Evolutionary conservation across 1,139 yeast genomes (phyloP).

Genomic region (Eremothecium cymbalariae): DNA sequence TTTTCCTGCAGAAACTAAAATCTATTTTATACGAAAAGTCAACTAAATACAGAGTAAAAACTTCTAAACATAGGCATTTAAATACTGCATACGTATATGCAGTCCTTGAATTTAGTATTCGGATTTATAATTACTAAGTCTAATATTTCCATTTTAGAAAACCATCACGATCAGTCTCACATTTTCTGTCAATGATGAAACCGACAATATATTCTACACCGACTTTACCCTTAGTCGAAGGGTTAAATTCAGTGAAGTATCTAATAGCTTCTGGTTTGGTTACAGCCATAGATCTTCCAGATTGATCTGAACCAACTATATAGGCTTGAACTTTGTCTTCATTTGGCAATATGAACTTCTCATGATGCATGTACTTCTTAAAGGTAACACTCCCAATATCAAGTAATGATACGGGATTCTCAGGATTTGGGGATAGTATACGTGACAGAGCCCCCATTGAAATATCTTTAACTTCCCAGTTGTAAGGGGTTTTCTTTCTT

Average conservation of each 20-base stretch:
- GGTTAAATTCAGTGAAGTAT: slow-evolving; percentile 42
- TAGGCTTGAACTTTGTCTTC: slow-evolving; percentile 41
- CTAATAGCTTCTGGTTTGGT: slow-evolving; percentile 57
- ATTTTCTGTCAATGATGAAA: slow-evolving; percentile 25
- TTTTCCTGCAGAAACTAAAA: no score
- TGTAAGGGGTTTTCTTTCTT: slow-evolving; percentile 50
- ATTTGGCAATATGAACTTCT: slow-evolving; percentile 68
- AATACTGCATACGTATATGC: no score
- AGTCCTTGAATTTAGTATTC: no score
- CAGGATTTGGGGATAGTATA: slow-evolving; percentile 24
- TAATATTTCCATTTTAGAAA: slow-evolving; percentile 13
- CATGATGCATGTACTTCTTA: slow-evolving; percentile 46
- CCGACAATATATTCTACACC: slow-evolving; percentile 44
- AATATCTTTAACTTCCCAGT: slow-evolving; percentile 34
- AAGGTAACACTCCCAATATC: slow-evolving; percentile 23
- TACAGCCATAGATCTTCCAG: slow-evolving; percentile 56
- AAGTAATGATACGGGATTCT: slow-evolving; percentile 21
- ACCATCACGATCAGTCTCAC: slow-evolving; percentile 13
- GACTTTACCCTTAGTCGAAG: slow-evolving; percentile 43
- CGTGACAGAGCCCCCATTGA: slow-evolving; percentile 23
- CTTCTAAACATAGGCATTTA: no score
- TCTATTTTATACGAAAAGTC: slow-evolving; percentile 1
- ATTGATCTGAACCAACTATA: slow-evolving; percentile 42
- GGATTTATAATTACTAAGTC: slow-evolving; percentile 2
- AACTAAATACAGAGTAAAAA: not conserved